phyloP scores from a whole-genome alignment of 2,329 filamentous ascomycete species.

The Arthrobotrys iridis region DNA sequence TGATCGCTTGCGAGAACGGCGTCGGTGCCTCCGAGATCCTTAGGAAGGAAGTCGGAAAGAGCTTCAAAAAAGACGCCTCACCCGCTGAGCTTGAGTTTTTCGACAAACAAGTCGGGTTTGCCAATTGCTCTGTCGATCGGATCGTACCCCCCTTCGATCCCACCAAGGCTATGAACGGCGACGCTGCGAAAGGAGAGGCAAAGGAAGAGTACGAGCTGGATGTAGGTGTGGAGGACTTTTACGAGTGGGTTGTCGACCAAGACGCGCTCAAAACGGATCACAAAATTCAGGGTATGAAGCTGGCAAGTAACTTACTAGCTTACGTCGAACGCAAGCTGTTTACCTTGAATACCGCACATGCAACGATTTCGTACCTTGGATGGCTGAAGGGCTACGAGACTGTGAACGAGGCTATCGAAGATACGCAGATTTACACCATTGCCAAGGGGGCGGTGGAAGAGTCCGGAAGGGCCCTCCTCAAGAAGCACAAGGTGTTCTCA shows the following conservation, averaged over 20 bases:
- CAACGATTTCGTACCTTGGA: slow-evolving; percentile 94
- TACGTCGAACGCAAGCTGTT: slow-evolving; percentile 99
- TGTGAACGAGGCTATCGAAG: slow-evolving; percentile 86
- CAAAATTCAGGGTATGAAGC: slow-evolving; percentile 86
- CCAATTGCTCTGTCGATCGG: slow-evolving; percentile 97
- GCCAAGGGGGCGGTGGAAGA: slow-evolving; percentile 83
- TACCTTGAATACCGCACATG: slow-evolving; percentile 98
- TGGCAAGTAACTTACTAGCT: slow-evolving; percentile 87
- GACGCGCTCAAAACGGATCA: slow-evolving; percentile 82
- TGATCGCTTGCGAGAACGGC: slow-evolving; percentile 98
- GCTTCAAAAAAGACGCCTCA: slow-evolving; percentile 54
- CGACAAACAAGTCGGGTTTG: slow-evolving; percentile 81
- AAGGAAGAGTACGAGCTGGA: slow-evolving; percentile 72
- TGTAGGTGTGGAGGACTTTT: slow-evolving; percentile 97
- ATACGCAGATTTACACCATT: slow-evolving; percentile 79
- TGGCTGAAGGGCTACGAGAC: slow-evolving; percentile 85
- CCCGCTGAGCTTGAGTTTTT: slow-evolving; percentile 47
- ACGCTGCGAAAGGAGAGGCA: slow-evolving; percentile 64
- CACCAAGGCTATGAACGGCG: neutral
- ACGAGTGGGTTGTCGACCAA: slow-evolving; percentile 96
- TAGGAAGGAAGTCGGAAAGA: slow-evolving; percentile 55
- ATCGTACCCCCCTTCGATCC: slow-evolving; percentile 85
- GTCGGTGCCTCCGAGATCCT: slow-evolving; percentile 80
- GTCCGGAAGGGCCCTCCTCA: slow-evolving; percentile 84
- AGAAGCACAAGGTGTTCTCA: slow-evolving; percentile 78